phyloP scores from a whole-genome alignment of 306 rosid species.

The Citrullus amarus region DNA sequence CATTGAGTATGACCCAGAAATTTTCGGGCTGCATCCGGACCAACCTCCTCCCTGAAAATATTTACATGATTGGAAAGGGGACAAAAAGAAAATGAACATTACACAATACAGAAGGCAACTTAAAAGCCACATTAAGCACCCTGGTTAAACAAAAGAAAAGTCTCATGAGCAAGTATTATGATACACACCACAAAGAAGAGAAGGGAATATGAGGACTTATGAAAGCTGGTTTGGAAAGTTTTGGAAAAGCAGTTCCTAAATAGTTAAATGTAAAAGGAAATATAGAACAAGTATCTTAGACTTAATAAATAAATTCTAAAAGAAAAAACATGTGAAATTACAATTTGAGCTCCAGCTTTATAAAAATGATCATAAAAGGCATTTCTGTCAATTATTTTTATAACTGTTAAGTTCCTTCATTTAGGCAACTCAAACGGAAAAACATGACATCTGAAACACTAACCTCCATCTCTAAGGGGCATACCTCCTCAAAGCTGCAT shows the following conservation, averaged over 20 bases:
- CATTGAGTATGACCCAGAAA: slow-evolving; percentile 97
- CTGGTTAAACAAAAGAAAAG: not conserved
- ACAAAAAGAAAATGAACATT: not conserved
- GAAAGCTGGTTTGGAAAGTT: not conserved
- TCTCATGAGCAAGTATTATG: not conserved
- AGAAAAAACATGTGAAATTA: not conserved
- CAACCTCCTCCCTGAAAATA: slow-evolving; percentile 90
- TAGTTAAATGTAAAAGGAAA: not conserved
- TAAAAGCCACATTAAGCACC: not conserved
- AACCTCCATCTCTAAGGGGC: not conserved
- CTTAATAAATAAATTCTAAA: not conserved
- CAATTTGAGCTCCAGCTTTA: not conserved
- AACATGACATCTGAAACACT: not conserved
- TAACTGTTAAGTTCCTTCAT: not conserved
- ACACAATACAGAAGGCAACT: not conserved
- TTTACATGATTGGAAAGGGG: slow-evolving; percentile 1
- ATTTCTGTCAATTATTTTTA: not conserved
- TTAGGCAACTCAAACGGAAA: not conserved
- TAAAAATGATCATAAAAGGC: not conserved
- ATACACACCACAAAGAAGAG: not conserved
- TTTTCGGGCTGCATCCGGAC: slow-evolving; percentile 98
- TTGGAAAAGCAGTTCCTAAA: not conserved
- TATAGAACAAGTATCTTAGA: not conserved
- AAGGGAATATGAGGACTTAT: not conserved
- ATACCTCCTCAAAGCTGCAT: not conserved